Evolutionary conservation across 2,329 filamentous ascomycete species (phyloP).

Genomic region (Pseudocercospora ulei): DNA sequence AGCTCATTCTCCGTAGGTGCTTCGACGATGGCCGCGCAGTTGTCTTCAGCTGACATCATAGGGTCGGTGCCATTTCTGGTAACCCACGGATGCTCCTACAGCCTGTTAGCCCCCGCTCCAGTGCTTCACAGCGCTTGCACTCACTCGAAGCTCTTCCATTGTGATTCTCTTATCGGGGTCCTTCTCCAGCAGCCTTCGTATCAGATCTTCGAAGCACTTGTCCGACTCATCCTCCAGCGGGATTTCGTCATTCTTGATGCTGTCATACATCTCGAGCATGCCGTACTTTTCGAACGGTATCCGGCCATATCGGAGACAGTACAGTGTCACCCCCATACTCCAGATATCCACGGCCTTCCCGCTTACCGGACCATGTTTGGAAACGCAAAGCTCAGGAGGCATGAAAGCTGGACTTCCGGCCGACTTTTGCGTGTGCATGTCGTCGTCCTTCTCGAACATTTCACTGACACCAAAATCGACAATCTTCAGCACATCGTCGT

Average conservation of each 20-base stretch:
- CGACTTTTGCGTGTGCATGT: slow-evolving; percentile 87
- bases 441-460: slow-evolving; percentile 81
- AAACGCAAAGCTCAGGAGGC: slow-evolving; percentile 81
- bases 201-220: slow-evolving; percentile 62
- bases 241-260: slow-evolving; percentile 64
- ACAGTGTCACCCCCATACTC: slow-evolving; percentile 95
- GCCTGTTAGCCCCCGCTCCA: slow-evolving; percentile 19
- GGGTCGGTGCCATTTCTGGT: slow-evolving; percentile 69
- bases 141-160: slow-evolving; percentile 71
- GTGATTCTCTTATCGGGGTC: slow-evolving; percentile 72
- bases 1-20: slow-evolving; percentile 83
- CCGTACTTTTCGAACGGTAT: slow-evolving; percentile 75
- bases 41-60: slow-evolving; percentile 72
- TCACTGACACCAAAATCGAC: slow-evolving; percentile 99
- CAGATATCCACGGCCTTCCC: slow-evolving; percentile 90
- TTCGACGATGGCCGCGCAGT: slow-evolving; percentile 69
- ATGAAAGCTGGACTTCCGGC: slow-evolving; percentile 92
- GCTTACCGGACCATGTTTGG: slow-evolving; percentile 75
- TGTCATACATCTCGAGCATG: slow-evolving; percentile 78
- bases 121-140: slow-evolving; percentile 30
- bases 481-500: slow-evolving; percentile 89
- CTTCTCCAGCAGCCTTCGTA: slow-evolving; percentile 68
- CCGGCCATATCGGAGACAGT: slow-evolving; percentile 77
- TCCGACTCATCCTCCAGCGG: slow-evolving; percentile 55
- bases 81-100: slow-evolving; percentile 83